Evolutionary conservation across 768 basidiomycete genomes (phyloP).

Genomic region (Lactarius tabidus): DNA sequence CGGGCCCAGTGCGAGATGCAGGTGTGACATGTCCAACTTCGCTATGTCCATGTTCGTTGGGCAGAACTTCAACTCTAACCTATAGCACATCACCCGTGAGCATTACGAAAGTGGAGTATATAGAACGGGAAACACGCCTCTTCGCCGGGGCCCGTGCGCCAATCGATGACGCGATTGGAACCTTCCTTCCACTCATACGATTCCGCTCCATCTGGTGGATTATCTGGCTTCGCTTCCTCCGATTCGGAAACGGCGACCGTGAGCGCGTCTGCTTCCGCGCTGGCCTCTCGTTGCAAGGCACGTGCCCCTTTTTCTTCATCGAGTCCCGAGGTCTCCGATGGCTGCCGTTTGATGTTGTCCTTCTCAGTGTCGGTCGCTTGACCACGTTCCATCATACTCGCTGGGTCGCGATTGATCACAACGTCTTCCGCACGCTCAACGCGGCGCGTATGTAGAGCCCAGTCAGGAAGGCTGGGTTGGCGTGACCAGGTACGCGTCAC

Average conservation of each 20-base stretch:
- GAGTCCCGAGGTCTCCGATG: constrained; percentile 23
- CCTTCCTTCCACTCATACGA: constrained; percentile 69
- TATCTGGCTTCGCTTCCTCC: constrained; percentile 34
- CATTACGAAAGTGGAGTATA: not conserved
- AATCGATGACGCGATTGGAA: constrained; percentile 60
- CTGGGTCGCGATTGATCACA: constrained; percentile 76
- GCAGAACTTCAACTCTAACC: constrained; percentile 36
- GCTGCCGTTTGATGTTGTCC: not conserved
- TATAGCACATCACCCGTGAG: constrained; percentile 19
- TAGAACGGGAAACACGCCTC: constrained; percentile 47
- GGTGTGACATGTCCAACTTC: constrained; percentile 32
- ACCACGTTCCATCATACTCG: constrained; percentile 49
- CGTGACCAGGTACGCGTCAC: constrained; percentile 90
- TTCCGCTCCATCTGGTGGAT: constrained; percentile 44
- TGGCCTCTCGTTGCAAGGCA: constrained; percentile 22
- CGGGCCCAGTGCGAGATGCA: constrained; percentile 29
- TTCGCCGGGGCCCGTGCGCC: constrained; percentile 51
- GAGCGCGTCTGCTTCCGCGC: constrained; percentile 13
- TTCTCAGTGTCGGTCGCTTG: constrained; percentile 31
- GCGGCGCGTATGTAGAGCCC: constrained; percentile 72
- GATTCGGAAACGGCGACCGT: constrained; percentile 21
- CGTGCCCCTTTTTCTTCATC: constrained; percentile 28
- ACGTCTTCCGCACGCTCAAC: constrained; percentile 72
- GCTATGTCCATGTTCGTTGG: constrained; percentile 32
- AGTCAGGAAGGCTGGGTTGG: constrained; percentile 64